Percentiles rank a stretch among this genome's conserved stretches.
Evolutionary conservation across 495 filamentous ascomycete species (phyloP).

Genomic region (Friedmanniomyces simplex): DNA sequence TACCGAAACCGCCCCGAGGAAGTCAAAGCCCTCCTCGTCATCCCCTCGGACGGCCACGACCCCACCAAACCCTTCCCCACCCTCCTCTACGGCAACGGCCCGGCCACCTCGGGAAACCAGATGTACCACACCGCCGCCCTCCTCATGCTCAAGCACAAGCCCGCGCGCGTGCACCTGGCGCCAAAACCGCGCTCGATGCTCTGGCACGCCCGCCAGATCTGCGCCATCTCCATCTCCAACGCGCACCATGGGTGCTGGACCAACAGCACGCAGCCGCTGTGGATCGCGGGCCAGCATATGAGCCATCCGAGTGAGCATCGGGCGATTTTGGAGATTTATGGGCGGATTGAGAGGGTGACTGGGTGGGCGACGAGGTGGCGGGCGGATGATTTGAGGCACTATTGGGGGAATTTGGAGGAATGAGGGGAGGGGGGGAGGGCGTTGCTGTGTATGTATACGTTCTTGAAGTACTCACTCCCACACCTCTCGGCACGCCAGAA

Average conservation of each 20-base stretch:
- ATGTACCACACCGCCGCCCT: constrained; percentile 18
- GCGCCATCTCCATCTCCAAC: constrained; percentile 18
- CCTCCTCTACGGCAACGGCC: constrained; percentile 9
- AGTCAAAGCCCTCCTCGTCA: constrained; percentile 11
- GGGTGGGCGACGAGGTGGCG: constrained; percentile 19
- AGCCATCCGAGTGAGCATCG: constrained; percentile 18
- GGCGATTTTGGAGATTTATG: constrained; percentile 15
- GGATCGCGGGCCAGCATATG: constrained; percentile 21
- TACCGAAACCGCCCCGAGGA: constrained; percentile 14
- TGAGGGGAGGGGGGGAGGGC: too few species aligned
- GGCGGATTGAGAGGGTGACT: constrained; percentile 15
- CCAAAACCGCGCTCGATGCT: constrained; percentile 16
- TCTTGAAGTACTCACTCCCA: too few species aligned
- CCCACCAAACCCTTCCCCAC: constrained; percentile 14
- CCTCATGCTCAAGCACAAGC: constrained; percentile 18
- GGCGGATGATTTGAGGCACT: constrained; percentile 16
- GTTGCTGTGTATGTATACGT: too few species aligned
- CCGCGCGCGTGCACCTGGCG: neutral
- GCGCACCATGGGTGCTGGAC: constrained; percentile 19
- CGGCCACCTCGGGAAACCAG: constrained; percentile 16
- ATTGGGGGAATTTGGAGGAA: too few species aligned
- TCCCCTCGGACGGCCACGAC: neutral
- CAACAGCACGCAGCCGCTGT: constrained; percentile 18
- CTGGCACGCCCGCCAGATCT: constrained; percentile 20
- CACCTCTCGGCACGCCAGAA: too few species aligned